Base-by-base conservation (phyloP, 495 filamentous ascomycete species). In the Jackrogersella minutella region DNA sequence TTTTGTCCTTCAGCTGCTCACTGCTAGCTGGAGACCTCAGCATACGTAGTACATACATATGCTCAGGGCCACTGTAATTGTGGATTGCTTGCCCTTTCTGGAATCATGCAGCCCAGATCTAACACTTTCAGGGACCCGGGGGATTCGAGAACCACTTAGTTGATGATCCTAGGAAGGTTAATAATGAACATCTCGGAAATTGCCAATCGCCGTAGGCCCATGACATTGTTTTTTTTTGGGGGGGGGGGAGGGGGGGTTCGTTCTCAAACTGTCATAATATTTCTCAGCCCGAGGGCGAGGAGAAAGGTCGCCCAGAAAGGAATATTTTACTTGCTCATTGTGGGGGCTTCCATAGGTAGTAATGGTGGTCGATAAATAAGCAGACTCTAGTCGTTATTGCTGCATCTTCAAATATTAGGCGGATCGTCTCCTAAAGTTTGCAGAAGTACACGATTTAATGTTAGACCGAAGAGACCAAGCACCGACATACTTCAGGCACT, bases 101-200 rank as follows among this genome's bases (percentile, higher is more conserved):
- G 65, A 26, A 31, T 26, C 53, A 47, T 58, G 58, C 53, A 62
- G 58, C 53, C 34, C n/a, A 44, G 52, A 64, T 68, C 49, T 53
- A 64, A 44, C 54, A 68, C 17, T 24, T 44, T 52, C 33, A 68
- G 58, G 58, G 59, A 59, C 31, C 62, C 39, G 16, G 44, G 50
- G 51, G 19, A 33, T 55, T 62, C 37, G 22, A 46, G 28, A 64
- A 52, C 58, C 28, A 31, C 53, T 33, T 16, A 33, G 47, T 17
- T 41, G 16, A 51, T 40, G 31, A 50, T 55, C 30, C 41, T 33
- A 24, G 11, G 28, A 51, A 21, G 14, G 24, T 28, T 58, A 40
- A 44, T 59, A 53, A 62, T 60, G 28, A 55, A 50, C 36, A 43
- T 36, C 3, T 55, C 64, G 58, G 52, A 68, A 58, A 62, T 68